Evolutionary conservation across 1,284 basidiomycete species (phyloP).

Genomic region (Boletus semigastroideus): DNA sequence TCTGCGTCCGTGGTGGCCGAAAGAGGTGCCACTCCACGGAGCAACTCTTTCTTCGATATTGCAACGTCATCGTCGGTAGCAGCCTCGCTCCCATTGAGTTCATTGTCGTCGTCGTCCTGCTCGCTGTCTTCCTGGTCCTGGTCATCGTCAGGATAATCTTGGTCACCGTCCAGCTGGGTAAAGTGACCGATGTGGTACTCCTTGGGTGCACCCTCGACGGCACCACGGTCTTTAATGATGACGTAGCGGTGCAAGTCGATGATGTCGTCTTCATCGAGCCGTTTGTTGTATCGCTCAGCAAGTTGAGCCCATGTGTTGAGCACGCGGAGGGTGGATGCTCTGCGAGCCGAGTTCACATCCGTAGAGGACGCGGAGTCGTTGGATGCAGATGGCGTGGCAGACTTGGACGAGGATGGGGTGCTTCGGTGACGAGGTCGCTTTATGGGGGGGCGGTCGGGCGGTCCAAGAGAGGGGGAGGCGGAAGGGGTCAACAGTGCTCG

Average conservation of each 20-base stretch:
- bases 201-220: conserved; percentile 45
- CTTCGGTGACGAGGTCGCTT: conserved; percentile 41
- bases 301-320: conserved; percentile 64
- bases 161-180: conserved; percentile 40
- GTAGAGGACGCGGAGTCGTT: conserved; percentile 25
- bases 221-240: conserved; percentile 66
- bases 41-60: conserved; percentile 32
- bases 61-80: conserved; percentile 29
- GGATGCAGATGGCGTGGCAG: conserved; percentile 28
- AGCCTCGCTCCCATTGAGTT: conserved; percentile 22
- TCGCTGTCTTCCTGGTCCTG: conserved; percentile 31
- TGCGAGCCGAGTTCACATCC: conserved; percentile 53
- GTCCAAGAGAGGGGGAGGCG: conserved; percentile 29
- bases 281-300: conserved; percentile 61
- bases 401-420: conserved; percentile 29
- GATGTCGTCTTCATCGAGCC: conserved; percentile 74
- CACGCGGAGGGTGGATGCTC: conserved; percentile 56
- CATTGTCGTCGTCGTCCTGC: conserved; percentile 33
- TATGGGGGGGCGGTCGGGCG: conserved; percentile 35
- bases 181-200: conserved; percentile 50
- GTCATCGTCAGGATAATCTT: conserved; percentile 29
- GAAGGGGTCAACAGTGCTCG: conserved; percentile 27
- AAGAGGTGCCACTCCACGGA: conserved; percentile 43
- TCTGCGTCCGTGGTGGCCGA: conserved; percentile 50
- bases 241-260: conserved; percentile 59